Evolutionary conservation across 2,329 filamentous ascomycete species (phyloP), one percentile per base, ranked within the genome.

Genomic region (Zymoseptoria tritici): DNA sequence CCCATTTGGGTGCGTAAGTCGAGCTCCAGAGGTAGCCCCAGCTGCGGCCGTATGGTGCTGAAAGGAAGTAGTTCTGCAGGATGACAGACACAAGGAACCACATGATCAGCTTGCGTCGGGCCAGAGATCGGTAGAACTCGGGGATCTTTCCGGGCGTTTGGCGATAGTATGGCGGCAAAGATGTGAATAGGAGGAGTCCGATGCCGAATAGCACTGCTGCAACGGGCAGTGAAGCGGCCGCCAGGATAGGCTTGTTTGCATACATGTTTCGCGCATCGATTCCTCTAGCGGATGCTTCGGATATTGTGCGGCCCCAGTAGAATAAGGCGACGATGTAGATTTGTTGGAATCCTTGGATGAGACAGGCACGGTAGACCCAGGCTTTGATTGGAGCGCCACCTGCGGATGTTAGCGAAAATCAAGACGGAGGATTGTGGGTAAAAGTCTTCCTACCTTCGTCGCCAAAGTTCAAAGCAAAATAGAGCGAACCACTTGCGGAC

Each of bases 71-170:
- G 71, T 87, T 87, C 66, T 86, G 84, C 29, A 87, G 71, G 57
- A 85, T 73, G 46, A 87, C 82, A 2, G 82, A 79, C 59, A 84
- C 72, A 70, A 86, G 84, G 74, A 85, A 86, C 84, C 84, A 87
- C 6, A 84, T 74, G 52, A 86, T 79, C 59, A 86, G 82, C 70
- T 85, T 85, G 60, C 85, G 80, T 52, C 83, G 77, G 62, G 79
- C 74, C 5, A 86, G 75, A 0, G 83, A 82, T 57, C 75, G 77
- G 72, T 86, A 87, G 76, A 87, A 86, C 9, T 80, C 82, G 0
- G 85, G 84, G 1, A 87, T 81, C 55, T 78, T 79, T 59, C 84
- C 84, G 0, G 85, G 85, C 4, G 76, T 73, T 68, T 85, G 82
- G 54, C 82, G 83, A 72, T 87, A 87, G 72, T 84, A 86, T 61